phyloP scores from a whole-genome alignment of 1,284 basidiomycete species.

The Erythrobasidium hasegawianum region DNA sequence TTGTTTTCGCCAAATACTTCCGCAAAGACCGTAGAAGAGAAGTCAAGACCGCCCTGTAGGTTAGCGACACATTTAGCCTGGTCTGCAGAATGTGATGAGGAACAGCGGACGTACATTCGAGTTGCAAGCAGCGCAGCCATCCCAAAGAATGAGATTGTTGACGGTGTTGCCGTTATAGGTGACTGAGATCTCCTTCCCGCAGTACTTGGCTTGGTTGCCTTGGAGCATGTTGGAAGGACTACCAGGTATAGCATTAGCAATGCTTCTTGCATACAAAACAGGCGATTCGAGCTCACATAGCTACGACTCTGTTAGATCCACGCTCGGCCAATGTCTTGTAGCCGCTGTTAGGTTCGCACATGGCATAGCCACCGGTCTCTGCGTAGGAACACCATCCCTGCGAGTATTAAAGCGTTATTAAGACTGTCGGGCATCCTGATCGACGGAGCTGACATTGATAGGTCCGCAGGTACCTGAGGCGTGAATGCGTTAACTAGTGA shows the following conservation, averaged over 20 bases:
- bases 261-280: no score
- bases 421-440: no score
- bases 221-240: conserved; percentile 23
- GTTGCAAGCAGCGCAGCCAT: conserved; percentile 32
- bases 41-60: conserved; percentile 20
- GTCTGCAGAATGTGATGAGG: no score
- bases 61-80: neutral
- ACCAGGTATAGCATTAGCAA: no score
- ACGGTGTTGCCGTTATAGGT: conserved; percentile 27
- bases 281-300: neutral
- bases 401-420: no score
- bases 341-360: conserved; percentile 29
- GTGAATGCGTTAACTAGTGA: no score
- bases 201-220: conserved; percentile 25
- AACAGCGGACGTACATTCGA: conserved; percentile 5
- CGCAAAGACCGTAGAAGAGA: conserved; percentile 15
- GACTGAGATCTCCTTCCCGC: conserved; percentile 29
- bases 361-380: conserved; percentile 21
- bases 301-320: conserved; percentile 22
- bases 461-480: conserved; percentile 33
- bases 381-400: conserved; percentile 25
- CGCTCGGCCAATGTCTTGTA: conserved; percentile 28
- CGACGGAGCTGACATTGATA: conserved; percentile 21
- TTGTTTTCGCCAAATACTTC: conserved; percentile 14
- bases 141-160: conserved; percentile 23